Base-by-base conservation (phyloP, 148 eudicot species). In the Arbutus unedo region DNA sequence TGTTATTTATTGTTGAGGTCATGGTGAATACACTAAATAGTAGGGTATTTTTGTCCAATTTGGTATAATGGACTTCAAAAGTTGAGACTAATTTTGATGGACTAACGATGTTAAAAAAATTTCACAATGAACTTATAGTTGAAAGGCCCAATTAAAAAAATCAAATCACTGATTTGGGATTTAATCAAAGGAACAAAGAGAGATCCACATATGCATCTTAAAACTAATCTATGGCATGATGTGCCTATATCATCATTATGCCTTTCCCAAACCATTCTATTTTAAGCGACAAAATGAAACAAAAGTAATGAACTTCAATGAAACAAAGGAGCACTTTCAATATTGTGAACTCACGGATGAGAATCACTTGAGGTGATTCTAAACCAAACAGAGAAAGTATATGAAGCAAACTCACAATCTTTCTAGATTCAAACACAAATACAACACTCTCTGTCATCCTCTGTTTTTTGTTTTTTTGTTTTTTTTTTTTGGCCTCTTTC, bases 281-380 rank as follows among this genome's bases (percentile, higher is more conserved):
- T 10, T 51, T 43, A 5, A 25, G 57, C n/a, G 23, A 76, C 8
- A 50, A 74, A 74, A 44, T 43, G 75, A 44, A 70, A 70, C 15
- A 38, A 45, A 43, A 49, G 38, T 13, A 48, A 48, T 49, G 21
- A 74, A 49, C 78, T 68, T 31, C 38, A 74, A 74, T 48, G 15
- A 74, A 74, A 76, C 44, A 53, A 53, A n/a, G 60, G 62, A 76
- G 5, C 45, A 25, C 79, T 31, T 50, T 62, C 47, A 76, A 76
- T 47, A 76, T 51, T 76, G 6, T 53, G 79, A 6, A 13, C 62
- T 54, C 18, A 2, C 79, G 14, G n/a, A 66, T 66, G 71, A 66
- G 44, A 66, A 66, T 25, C 71, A 66, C 16, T 66, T 66, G 66
- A 59, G 66, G 23, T 59, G 43, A 66, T 66, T 66, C 71, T 25